Conservation (phyloP, 768 basidiomycete species). For the Kwoniella bestiolae region DNA sequence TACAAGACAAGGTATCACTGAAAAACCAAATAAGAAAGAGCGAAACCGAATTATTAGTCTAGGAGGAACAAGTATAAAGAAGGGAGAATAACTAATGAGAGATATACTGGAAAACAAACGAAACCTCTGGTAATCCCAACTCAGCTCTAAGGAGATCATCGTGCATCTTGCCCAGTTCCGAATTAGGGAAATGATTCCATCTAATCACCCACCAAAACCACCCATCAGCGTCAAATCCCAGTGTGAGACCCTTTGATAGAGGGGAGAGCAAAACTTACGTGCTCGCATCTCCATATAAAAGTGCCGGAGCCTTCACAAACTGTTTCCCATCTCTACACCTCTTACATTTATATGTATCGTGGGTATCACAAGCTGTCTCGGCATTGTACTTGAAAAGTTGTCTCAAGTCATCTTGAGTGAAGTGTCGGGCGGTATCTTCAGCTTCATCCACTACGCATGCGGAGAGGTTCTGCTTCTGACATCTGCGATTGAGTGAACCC, state of each 20-base stretch:
- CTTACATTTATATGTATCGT: constrained; percentile 87
- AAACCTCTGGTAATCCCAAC: constrained; percentile 77
- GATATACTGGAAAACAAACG: constrained; percentile 90
- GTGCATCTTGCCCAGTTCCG: constrained; percentile 84
- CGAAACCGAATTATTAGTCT: not conserved
- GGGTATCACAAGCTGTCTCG: constrained; percentile 84
- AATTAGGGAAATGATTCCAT: constrained; percentile 97
- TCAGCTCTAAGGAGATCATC: constrained; percentile 94
- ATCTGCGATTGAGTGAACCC: constrained; percentile 28
- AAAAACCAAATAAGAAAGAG: not conserved
- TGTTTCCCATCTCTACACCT: constrained; percentile 82
- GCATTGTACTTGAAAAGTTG: constrained; percentile 92
- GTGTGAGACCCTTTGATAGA: no score
- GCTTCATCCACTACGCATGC: constrained; percentile 98
- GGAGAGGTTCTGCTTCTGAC: constrained; percentile 89
- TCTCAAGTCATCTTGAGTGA: constrained; percentile 82
- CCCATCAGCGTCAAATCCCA: constrained; percentile 8
- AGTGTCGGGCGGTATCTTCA: constrained; percentile 92
- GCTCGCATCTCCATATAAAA: constrained; percentile 96
- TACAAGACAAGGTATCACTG: not conserved
- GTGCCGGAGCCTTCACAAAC: constrained; percentile 74
- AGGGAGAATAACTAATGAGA: constrained; percentile 33
- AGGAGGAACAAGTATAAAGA: constrained; percentile 2
- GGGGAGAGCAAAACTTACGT: constrained; percentile 67
- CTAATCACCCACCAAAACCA: constrained; percentile 63